phyloP scores from a whole-genome alignment of 192 early-diverging fungal genomes.

The Anaeromyces robustus region DNA sequence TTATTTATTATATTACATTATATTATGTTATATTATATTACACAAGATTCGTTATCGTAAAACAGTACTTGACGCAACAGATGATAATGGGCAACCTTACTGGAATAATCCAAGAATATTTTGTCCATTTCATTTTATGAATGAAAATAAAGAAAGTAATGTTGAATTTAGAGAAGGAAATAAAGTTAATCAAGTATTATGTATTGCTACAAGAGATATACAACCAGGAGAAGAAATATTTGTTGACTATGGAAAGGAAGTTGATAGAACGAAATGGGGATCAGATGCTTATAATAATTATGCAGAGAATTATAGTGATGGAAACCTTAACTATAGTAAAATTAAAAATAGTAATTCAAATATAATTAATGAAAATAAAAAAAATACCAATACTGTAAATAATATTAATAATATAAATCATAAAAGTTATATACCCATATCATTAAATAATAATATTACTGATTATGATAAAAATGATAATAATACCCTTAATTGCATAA shows the following conservation, averaged over 20 bases:
- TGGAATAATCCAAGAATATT: conserved; percentile 35
- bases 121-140: conserved; percentile 91
- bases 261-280: conserved; percentile 60
- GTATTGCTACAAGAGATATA: conserved; percentile 53
- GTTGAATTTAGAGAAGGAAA: conserved; percentile 64
- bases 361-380: not conserved
- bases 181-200: conserved; percentile 76
- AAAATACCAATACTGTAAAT: not conserved
- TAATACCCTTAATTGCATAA: too few species aligned
- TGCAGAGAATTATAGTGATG: not conserved
- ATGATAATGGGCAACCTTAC: conserved; percentile 59
- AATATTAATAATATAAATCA: not conserved
- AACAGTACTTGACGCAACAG: conserved; percentile 83
- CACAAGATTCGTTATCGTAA: conserved; percentile 47
- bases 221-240: conserved; percentile 65
- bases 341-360: too few species aligned
- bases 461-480: too few species aligned
- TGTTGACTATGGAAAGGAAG: conserved; percentile 71
- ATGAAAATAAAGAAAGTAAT: conserved; percentile 48
- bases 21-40: not conserved
- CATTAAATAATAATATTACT: too few species aligned
- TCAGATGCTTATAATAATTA: not conserved
- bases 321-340: too few species aligned
- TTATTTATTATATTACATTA: too few species aligned
- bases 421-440: too few species aligned